Base-by-base conservation (phyloP, 2,329 filamentous ascomycete genomes). In the Pseudocercospora pini-densiflorae region DNA sequence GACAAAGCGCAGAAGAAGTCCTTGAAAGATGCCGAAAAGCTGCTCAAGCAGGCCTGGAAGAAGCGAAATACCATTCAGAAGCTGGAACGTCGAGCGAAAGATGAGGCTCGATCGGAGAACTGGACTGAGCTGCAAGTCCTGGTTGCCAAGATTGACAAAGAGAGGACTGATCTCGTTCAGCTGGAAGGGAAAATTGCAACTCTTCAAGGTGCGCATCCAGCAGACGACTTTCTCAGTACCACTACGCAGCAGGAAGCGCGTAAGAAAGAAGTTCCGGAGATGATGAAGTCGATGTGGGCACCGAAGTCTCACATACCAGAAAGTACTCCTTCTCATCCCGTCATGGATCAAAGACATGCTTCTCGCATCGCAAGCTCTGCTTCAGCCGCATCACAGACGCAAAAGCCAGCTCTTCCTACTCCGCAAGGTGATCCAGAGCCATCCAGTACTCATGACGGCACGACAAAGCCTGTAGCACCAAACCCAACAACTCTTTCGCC, bases 121-220 rank as follows among this genome's bases (percentile, higher is more conserved):
- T 55, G 51, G 51, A 55, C 51, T n/a, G 51, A 55, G 24, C 14
- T 55, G 51, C 51, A 55, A 21, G 51, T 55, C 10, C 51, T 55
- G 4, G 51, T 55, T 0, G 27, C 24, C 9, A 55, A 31, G 27
- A 55, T 55, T 16, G 51, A 55, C 8, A 27, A 27, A 19, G 51
- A 55, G 24, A 33, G 24, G 16, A 55, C 51, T 14, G 51, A 55
- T 14, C 21, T 55, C 5, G 24, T 31, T 3, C 23, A 55, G 51
- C 24, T 55, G 12, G 51, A 55, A 12, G 27, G 51, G 5, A 55
- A 21, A 3, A n/a, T 31, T 33, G 51, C 51, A 2, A 29, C 23
- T 19, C 51, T 55, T 8, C 23, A 12, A 8, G 51, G 51, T 19
- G 16, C 12, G 24, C 51, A 55, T n/a, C 51, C 51, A n/a, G 51